Evolutionary conservation across 176 grass and related monocot species (phyloP), one percentile per base, ranked within the genome.

Genomic region (Chrysopogon serrulatus): DNA sequence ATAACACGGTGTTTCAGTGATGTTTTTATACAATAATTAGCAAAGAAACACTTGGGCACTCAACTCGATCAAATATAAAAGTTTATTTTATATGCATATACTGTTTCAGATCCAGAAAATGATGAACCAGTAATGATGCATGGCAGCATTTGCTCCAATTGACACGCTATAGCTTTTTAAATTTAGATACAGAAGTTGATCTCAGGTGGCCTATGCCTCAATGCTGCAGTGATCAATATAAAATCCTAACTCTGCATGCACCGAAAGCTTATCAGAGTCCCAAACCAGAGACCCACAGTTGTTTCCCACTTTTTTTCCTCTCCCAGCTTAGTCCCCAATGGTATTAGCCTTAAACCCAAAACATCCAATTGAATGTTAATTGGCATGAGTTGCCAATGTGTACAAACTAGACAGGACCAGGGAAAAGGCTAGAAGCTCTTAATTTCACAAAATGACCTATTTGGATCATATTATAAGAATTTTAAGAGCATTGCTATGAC

Each of bases 1-100:
- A 59, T 51, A 18, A 8, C 18, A 77, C 23, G n/a, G 6, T 12
- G 32, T 56, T 72, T 60, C 27, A 73, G 64, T 71, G 30, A 70
- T 63, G 8, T 19, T 69, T 61, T 62, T 45, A 84, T 49, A 42
- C 8, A 74, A 37, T 14, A 78, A 51, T 47, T 9, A 12, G 21
- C 30, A 67, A 5, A 21, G 21, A 47, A 66, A 79, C 27, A 34
- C 16, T 21, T 76, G 65, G 54, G 63, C 17, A 64, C 32, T 32
- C 65, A 34, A 35, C 14, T 23, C 43, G 35, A 67, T 86, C 23
- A 86, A 86, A 49, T 35, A 81, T 73, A 8, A 81, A 63, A 43
- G n/a, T 30, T 30, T 47, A 70, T 24, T 31, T 40, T 45, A 31
- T 5, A 6, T 54, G 18, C 17, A 24, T 23, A 39, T 44, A 48